phyloP scores from a whole-genome alignment of 192 early-diverging fungal species.

The Paraglomus occultum region DNA sequence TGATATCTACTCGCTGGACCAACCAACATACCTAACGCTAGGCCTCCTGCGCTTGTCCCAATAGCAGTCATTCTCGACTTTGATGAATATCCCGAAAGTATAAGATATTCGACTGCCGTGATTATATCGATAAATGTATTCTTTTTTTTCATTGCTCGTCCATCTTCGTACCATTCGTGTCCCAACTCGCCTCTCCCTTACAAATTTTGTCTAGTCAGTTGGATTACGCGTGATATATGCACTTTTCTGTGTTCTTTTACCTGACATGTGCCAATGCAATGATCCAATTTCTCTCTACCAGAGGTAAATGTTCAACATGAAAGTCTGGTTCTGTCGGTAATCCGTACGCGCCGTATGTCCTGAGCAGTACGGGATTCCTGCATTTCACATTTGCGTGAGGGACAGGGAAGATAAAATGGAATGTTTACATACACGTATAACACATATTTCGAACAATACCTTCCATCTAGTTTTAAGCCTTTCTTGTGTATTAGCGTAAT shows the following conservation, averaged over 20 bases:
- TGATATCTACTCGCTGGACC: not conserved
- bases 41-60: slow-evolving; percentile 76
- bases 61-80: slow-evolving; percentile 58
- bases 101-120: slow-evolving; percentile 60
- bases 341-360: slow-evolving; percentile 84
- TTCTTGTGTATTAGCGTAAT: slow-evolving; percentile 64
- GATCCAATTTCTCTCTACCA: slow-evolving; percentile 77
- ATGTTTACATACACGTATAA: not conserved
- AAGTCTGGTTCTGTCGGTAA: slow-evolving; percentile 74
- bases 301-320: slow-evolving; percentile 68
- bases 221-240: not conserved
- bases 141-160: slow-evolving; percentile 65
- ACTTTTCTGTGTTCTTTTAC: slow-evolving; percentile 11
- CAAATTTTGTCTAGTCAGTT: not conserved
- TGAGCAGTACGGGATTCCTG: slow-evolving; percentile 60
- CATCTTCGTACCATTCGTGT: slow-evolving; percentile 72
- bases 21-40: slow-evolving; percentile 59
- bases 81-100: slow-evolving; percentile 56
- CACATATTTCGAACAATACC: slow-evolving; percentile 18
- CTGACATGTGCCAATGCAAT: slow-evolving; percentile 79
- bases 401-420: not conserved
- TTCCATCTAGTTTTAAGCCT: slow-evolving; percentile 42
- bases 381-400: not conserved
- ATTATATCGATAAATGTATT: slow-evolving; percentile 76
- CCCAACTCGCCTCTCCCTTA: slow-evolving; percentile 78